These are phyloP conservation scores for Exophiala oligosperma DNA, from an alignment of 2,329 filamentous ascomycete genomes.

Conservation along the genomic window DNA sequence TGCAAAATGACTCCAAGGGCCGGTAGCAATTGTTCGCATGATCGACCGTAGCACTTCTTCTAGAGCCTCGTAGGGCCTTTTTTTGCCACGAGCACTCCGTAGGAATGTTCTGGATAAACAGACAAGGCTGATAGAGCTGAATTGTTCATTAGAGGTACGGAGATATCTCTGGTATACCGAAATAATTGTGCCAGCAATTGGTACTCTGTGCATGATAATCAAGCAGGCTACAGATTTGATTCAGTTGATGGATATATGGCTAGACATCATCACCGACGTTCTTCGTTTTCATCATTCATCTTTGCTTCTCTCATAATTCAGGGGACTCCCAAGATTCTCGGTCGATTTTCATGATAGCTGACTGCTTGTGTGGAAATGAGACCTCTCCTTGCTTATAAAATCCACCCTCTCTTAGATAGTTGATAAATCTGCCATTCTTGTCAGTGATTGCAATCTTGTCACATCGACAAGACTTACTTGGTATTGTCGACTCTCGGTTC, in stretches of 20 bases:
- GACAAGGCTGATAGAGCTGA: too few species aligned
- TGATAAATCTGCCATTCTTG: constrained; percentile 57
- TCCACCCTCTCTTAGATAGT: constrained; percentile 70
- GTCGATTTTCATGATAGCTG: constrained; percentile 77
- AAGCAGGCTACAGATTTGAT: too few species aligned
- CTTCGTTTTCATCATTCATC: neutral
- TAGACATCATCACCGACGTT: too few species aligned
- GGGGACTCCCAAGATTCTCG: constrained; percentile 80
- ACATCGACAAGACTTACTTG: constrained; percentile 61
- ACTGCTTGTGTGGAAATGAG: constrained; percentile 87
- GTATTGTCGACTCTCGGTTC: constrained; percentile 90
- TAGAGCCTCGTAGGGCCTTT: too few species aligned
- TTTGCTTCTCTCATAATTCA: constrained; percentile 22
- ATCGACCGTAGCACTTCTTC: neutral
- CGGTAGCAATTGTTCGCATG: neutral
- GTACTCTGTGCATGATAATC: too few species aligned
- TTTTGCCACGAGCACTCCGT: too few species aligned
- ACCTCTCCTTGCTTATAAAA: constrained; percentile 88
- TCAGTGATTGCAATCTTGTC: neutral
- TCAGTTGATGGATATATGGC: too few species aligned
- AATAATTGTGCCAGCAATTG: too few species aligned
- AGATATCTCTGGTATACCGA: too few species aligned
- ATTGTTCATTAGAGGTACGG: too few species aligned
- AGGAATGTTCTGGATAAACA: too few species aligned
- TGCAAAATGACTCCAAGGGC: neutral